Evolutionary conservation across 768 basidiomycete species (phyloP), one percentile per base, ranked within the genome.

Genomic region (Macrolepiota dolichaula): DNA sequence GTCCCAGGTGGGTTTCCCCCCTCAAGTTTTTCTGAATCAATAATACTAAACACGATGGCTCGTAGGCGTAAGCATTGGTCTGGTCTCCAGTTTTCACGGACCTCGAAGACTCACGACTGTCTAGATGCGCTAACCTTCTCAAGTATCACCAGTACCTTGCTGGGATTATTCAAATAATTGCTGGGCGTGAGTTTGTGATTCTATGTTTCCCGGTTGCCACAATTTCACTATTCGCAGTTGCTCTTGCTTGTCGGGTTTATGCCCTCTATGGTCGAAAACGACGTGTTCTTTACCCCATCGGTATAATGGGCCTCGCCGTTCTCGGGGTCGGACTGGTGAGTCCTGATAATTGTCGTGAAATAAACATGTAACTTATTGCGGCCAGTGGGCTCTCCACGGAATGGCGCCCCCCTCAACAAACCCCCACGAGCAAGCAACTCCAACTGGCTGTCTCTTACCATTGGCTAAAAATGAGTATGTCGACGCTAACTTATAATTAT

Each of bases 201-300:
- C 15, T 24, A 49, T 10, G 4, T 10, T 5, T 49, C 42, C 42
- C 25, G 24, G 2, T 27, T 12, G 4, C 25, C 24, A n/a, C n/a
- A 40, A 27, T 44, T 25, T 75, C 53, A 66, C 27, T 2, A 25
- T 5, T 1, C n/a, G 29, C 38, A 59, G 50, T 51, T 19, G 57
- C 57, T 29, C 27, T 58, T 27, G 17, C 50, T n/a, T 52, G 36
- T 38, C 40, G 79, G 19, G 77, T 76, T 4, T 74, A 77, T 58
- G 79, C 79, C 24, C 69, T 81, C 0, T 81, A 79, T 55, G 71
- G 67, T 5, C 72, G 73, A 6, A 71, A 51, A 49, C 63, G 65
- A 6, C 54, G 54, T 19, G 63, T 77, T 10, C 71, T 80, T 1
- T 40, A 65, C 0, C 57, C 74, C 17, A 64, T 74, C 10, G 61